A percentile compares a stretch with the other conserved stretches of the same genome.
phyloP scores from a whole-genome alignment of 306 rosid species.

The Prunus mongolica region DNA sequence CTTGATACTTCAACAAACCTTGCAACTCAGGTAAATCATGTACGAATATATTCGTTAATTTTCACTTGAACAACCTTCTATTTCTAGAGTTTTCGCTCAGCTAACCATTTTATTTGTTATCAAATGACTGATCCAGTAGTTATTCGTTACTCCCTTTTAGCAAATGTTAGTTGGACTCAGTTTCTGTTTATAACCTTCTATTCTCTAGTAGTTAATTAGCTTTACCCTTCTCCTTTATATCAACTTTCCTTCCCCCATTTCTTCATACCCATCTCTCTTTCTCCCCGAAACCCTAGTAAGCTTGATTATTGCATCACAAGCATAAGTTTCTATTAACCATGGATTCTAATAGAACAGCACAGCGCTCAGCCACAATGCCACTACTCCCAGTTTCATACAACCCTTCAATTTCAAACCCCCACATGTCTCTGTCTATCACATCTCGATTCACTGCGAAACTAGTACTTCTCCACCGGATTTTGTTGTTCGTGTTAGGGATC shows the following conservation, averaged over 20 bases:
- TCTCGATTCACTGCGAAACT: neutral
- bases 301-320: neutral
- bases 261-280: neutral
- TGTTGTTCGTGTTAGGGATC: neutral
- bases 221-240: neutral
- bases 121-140: neutral
- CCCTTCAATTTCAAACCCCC: neutral
- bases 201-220: neutral
- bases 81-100: neutral
- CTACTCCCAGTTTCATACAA: neutral
- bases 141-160: neutral
- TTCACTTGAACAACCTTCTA: neutral
- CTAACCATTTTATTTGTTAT: neutral
- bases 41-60: too few species aligned
- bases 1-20: too few species aligned
- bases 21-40: neutral
- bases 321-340: neutral
- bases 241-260: neutral
- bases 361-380: neutral
- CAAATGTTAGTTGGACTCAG: neutral
- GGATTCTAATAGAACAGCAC: neutral
- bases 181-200: neutral
- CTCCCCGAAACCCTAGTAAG: neutral
- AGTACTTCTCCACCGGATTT: neutral
- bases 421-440: neutral